phyloP scores from a whole-genome alignment of 2,329 filamentous ascomycete species.

The Nemania sp. region DNA sequence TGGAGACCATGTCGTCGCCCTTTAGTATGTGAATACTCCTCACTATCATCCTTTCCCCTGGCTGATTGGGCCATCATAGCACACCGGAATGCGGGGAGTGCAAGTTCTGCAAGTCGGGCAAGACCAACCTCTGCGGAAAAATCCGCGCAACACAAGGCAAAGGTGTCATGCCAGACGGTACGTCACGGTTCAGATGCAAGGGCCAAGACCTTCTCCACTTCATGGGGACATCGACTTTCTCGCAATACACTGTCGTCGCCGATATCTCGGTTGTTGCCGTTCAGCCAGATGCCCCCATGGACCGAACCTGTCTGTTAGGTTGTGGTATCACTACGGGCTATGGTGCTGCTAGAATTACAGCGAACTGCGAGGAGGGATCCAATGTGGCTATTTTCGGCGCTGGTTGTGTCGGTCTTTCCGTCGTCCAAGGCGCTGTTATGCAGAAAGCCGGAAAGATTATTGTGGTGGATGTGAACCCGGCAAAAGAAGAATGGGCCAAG shows the following conservation, averaged over 20 bases:
- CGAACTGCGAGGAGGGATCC: constrained; percentile 88
- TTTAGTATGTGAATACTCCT: constrained; percentile 70
- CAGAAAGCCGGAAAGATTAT: constrained; percentile 85
- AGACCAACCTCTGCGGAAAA: constrained; percentile 99
- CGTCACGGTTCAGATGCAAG: constrained; percentile 92
- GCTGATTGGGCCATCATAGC: constrained; percentile 60
- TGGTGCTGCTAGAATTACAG: constrained; percentile 93
- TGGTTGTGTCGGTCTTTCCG: constrained; percentile 93
- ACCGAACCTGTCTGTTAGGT: constrained; percentile 93
- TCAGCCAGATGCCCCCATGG: constrained; percentile 90
- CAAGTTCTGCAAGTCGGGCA: constrained; percentile 99
- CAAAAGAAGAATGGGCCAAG: constrained; percentile 89
- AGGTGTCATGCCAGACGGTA: constrained; percentile 97
- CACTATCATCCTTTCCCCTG: background rate
- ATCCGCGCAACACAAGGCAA: constrained; percentile 96
- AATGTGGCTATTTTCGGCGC: constrained; percentile 94
- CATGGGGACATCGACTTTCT: constrained; percentile 99
- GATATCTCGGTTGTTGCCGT: constrained; percentile 98
- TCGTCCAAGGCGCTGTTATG: constrained; percentile 92
- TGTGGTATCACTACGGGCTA: constrained; percentile 99
- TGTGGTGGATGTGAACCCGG: constrained; percentile 80
- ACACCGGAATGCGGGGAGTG: constrained; percentile 97
- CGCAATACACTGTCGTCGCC: constrained; percentile 97
- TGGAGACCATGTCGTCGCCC: constrained; percentile 89
- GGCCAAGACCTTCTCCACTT: constrained; percentile 97